Conservation (phyloP, 768 basidiomycete species). For the Suillus decipiens region DNA sequence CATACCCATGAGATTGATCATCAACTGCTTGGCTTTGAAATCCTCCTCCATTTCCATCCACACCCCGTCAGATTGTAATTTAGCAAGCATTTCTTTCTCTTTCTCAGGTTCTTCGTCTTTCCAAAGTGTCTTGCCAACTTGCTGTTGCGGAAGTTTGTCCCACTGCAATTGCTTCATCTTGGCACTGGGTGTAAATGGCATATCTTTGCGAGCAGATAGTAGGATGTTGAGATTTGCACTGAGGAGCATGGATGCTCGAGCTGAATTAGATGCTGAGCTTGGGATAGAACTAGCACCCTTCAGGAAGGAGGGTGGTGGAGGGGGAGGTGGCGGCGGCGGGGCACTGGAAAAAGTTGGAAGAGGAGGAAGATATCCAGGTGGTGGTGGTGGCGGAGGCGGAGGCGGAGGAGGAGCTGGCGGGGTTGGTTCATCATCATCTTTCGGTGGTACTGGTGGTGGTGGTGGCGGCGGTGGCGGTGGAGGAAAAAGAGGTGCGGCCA, state of each 20-base stretch:
- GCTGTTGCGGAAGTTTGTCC: conserved; percentile 95
- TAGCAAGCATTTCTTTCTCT: conserved; percentile 79
- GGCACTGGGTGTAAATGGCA: conserved; percentile 78
- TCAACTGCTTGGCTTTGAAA: conserved; percentile 94
- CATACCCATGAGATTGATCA: conserved; percentile 84
- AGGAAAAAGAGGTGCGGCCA: conserved; percentile 29
- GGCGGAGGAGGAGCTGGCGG: conserved; percentile 33
- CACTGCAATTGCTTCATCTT: conserved; percentile 99
- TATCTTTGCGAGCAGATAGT: conserved; percentile 75
- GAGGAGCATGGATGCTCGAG: conserved; percentile 60
- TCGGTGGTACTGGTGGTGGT: conserved; percentile 26
- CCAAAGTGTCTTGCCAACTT: conserved; percentile 86
- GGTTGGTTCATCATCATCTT: conserved; percentile 16
- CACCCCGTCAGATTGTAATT: conserved; percentile 81
- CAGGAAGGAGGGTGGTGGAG: conserved; percentile 34
- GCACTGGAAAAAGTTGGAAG: conserved; percentile 27
- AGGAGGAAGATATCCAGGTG: conserved; percentile 29
- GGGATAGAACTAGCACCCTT: conserved; percentile 35
- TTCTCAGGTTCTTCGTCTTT: conserved; percentile 62
- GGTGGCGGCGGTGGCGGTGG: conserved; percentile 16
- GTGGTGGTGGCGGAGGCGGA: conserved; percentile 40
- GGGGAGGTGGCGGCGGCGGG: conserved; percentile 37
- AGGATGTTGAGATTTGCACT: conserved; percentile 59
- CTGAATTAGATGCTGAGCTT: conserved; percentile 44
- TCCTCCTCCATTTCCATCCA: conserved; percentile 98